Conservation (phyloP, 2,329 filamentous ascomycete genomes). For the Trichoderma brevicompactum region DNA sequence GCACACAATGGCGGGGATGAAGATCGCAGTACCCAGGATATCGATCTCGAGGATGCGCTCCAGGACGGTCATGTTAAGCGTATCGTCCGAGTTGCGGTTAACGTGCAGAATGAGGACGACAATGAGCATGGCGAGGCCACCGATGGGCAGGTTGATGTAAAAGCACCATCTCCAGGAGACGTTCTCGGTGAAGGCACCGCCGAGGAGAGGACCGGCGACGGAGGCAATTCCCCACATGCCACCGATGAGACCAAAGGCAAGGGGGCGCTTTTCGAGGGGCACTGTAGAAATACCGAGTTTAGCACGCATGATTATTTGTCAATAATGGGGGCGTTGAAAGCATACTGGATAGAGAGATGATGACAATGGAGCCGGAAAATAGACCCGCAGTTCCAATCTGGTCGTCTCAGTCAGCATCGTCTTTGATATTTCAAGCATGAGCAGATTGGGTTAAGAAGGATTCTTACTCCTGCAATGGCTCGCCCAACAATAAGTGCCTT, state of each 20-base stretch:
- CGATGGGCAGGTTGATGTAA: conserved; percentile 53
- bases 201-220: conserved; percentile 55
- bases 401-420: conserved; percentile 26
- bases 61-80: conserved; percentile 41
- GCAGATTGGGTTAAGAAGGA: neutral
- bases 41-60: conserved; percentile 53
- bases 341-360: conserved; percentile 49
- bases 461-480: conserved; percentile 52
- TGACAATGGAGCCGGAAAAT: conserved; percentile 55
- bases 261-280: conserved; percentile 57
- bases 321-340: neutral
- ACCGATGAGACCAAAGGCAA: conserved; percentile 59
- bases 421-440: neutral
- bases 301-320: neutral
- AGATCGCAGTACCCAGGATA: conserved; percentile 52
- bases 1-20: conserved; percentile 57
- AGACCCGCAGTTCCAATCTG: conserved; percentile 56
- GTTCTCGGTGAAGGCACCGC: conserved; percentile 55
- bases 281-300: conserved; percentile 40
- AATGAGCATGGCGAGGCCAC: conserved; percentile 52
- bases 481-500: conserved; percentile 57
- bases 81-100: conserved; percentile 43
- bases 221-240: conserved; percentile 61
- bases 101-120: conserved; percentile 54
- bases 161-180: conserved; percentile 60